Percentiles rank a stretch among this genome's conserved stretches.
Evolutionary conservation across 2,329 filamentous ascomycete genomes (phyloP).

Genomic region (Talaromyces sp.): DNA sequence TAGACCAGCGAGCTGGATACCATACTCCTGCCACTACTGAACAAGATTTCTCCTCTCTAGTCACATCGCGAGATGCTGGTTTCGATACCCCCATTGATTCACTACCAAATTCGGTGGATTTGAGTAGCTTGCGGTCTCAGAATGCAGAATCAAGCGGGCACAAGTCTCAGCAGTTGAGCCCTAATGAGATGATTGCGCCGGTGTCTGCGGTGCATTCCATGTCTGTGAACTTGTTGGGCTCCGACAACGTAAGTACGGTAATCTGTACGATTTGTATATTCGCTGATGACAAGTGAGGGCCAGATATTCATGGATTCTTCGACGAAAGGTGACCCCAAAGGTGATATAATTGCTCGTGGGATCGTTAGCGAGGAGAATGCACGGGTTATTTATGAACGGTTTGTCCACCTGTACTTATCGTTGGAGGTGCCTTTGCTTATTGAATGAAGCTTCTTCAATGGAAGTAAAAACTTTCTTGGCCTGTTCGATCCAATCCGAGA

Average conservation of each 20-base stretch:
- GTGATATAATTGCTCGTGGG: constrained; percentile 32
- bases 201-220: constrained; percentile 36
- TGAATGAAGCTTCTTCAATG: constrained; percentile 28
- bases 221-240: constrained; percentile 34
- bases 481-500: constrained; percentile 37
- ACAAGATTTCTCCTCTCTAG: constrained; percentile 27
- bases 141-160: constrained; percentile 27
- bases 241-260: constrained; percentile 25
- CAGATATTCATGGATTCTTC: constrained; percentile 34
- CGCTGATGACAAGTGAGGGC: neutral
- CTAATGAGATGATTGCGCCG: constrained; percentile 38
- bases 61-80: constrained; percentile 9
- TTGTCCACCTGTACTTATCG: constrained; percentile 14
- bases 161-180: constrained; percentile 34
- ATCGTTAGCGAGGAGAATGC: constrained; percentile 35
- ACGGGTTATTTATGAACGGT: constrained; percentile 35
- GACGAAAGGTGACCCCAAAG: constrained; percentile 26
- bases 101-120: neutral
- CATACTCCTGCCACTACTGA: constrained; percentile 27
- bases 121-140: constrained; percentile 21
- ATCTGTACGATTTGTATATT: too few species aligned
- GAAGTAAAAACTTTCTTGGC: constrained; percentile 34
- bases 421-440: neutral
- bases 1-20: constrained; percentile 20
- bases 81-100: constrained; percentile 3